Evolutionary conservation across 78 protist genomes (phyloP).

Genomic region (Capsaspora owczarzaki): DNA sequence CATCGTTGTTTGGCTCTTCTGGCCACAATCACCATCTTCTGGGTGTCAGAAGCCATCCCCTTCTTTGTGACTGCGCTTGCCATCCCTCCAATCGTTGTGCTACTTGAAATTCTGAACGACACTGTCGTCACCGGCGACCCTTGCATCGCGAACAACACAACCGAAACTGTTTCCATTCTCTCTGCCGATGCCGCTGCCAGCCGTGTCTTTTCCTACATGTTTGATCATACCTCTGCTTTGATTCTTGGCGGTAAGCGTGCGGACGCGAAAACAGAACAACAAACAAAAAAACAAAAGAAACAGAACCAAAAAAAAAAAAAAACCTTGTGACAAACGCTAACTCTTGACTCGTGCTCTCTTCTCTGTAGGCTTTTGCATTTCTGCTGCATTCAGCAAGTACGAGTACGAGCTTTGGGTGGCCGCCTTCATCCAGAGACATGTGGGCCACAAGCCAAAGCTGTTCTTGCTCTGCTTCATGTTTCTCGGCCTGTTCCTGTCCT

Average conservation of each 20-base stretch:
- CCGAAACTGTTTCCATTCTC: no score
- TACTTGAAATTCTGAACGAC: no score
- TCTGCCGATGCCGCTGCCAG: neutral
- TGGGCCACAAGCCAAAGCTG: neutral
- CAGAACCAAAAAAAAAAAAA: neutral
- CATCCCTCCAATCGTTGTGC: no score
- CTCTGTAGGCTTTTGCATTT: neutral
- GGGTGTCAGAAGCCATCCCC: neutral
- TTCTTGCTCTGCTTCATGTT: constrained; percentile 8
- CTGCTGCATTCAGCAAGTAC: constrained; percentile 13
- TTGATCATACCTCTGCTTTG: constrained; percentile 10
- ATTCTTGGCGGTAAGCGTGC: constrained; percentile 1
- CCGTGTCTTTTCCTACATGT: neutral
- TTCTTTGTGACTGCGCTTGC: neutral
- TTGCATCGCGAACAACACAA: no score
- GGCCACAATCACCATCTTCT: neutral
- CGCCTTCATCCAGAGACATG: neutral
- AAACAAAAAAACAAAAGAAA: neutral
- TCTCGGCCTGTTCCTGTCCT: constrained; percentile 5
- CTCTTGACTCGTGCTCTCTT: neutral
- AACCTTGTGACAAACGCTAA: no score
- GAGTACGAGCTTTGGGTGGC: neutral
- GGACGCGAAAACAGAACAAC: neutral
- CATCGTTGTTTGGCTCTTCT: neutral
- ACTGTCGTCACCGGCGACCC: no score